A percentile compares a stretch with the other conserved stretches of the same genome.
Conservation (phyloP, 129 eudicot genomes). For the Tagetes patula region DNA sequence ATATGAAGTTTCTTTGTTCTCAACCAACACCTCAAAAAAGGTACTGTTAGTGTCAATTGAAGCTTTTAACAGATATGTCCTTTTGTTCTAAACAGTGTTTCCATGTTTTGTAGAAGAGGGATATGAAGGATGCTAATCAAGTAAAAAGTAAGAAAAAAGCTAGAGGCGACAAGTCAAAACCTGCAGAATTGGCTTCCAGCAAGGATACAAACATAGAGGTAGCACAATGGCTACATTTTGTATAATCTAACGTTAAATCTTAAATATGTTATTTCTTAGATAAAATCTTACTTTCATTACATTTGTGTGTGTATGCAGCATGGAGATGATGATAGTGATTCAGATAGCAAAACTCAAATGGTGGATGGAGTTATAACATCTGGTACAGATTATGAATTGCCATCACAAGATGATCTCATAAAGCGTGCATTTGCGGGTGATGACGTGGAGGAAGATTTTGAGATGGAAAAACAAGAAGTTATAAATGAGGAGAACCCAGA, state of each 20-base stretch:
- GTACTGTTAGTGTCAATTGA: slow-evolving; percentile 33
- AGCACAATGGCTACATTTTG: slow-evolving; percentile 3
- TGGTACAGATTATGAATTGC: slow-evolving; percentile 75
- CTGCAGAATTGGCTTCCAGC: slow-evolving; percentile 19
- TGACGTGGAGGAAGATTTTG: slow-evolving; percentile 90
- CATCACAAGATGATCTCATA: slow-evolving; percentile 88
- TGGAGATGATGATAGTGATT: slow-evolving; percentile 51
- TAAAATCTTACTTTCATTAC: slow-evolving; percentile 2
- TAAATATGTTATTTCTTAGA: background rate
- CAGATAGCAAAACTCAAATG: slow-evolving; percentile 62
- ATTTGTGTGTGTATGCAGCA: slow-evolving; percentile 36
- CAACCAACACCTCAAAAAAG: slow-evolving; percentile 64
- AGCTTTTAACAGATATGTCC: background rate
- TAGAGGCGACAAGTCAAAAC: slow-evolving; percentile 29
- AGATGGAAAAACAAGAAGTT: slow-evolving; percentile 61
- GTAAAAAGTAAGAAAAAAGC: slow-evolving; percentile 30
- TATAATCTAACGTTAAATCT: background rate
- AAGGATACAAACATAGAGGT: slow-evolving; percentile 46
- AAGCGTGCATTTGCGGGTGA: slow-evolving; percentile 95
- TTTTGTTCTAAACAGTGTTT: slow-evolving; percentile 23
- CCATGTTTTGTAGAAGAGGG: slow-evolving; percentile 45
- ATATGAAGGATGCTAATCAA: slow-evolving; percentile 32
- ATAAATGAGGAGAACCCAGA: slow-evolving; percentile 84
- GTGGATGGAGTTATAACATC: slow-evolving; percentile 83
- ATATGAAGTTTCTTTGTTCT: slow-evolving; percentile 67